Evolutionary conservation across 2,329 filamentous ascomycete genomes (phyloP), one percentile per base, ranked within the genome.

Genomic region (Cladophialophora immunda): DNA sequence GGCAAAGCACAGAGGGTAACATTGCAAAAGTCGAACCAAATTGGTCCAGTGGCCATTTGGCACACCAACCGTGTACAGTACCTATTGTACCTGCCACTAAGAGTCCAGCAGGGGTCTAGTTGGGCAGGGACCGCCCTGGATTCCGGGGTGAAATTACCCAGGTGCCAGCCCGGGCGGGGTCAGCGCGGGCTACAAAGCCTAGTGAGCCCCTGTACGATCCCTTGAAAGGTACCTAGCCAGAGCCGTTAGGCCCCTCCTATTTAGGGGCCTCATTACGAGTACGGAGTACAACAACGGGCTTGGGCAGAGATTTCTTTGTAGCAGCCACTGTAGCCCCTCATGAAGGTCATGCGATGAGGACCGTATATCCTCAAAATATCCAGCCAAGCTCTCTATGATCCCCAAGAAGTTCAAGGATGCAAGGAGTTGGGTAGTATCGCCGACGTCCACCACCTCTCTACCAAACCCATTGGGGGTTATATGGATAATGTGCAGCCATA

Each of bases 401-500:
- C 41, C 19, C 41, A 1, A 11, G 11, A 8, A 22, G 6, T 22
- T 8, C 6, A n/a, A 50, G 45, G 22, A 1, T 25, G 45, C 3
- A 15, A 4, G 5, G 19, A 50, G 22, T 9, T 50, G 22, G 9
- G 22, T 22, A 50, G 4, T 13, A 27, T 22, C 19, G 11, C 22
- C 22, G 19, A 13, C 38, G 8, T 45, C 45, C 45, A 50, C 22
- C 19, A 50, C 38, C n/a, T 15, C 38, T 50, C 19, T 7, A 13
- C 27, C 45, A 50, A 50, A 9, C 45, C 7, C 8, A 50, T 13
- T 25, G 3, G 25, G 45, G 27, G 11, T 27, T 50, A 50, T 27
- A 50, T 27, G 45, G 9, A 25, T 15, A 47, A 62, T 81, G 79
- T 80, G 76, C 76, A 76, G 79, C 80, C 78, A 76, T 75, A 76